phyloP scores from a whole-genome alignment of 176 grass and related monocot species.

The Oryza coarctata region DNA sequence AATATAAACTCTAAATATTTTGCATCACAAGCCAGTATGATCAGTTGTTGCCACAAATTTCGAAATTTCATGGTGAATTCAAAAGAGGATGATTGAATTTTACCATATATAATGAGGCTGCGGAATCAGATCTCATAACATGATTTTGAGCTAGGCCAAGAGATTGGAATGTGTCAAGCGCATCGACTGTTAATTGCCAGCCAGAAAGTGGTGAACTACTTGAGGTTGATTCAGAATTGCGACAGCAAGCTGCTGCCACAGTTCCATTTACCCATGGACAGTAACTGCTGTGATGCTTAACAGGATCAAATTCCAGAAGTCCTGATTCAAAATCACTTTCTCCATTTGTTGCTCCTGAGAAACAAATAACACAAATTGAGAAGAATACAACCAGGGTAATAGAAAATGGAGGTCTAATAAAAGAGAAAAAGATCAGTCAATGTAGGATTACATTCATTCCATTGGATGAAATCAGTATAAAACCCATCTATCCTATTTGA shows the following conservation, averaged over 20 bases:
- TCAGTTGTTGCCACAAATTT: background rate
- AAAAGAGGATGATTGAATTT: conserved; percentile 12
- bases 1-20: background rate
- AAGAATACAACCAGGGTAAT: background rate
- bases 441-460: background rate
- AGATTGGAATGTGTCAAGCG: conserved; percentile 74
- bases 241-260: conserved; percentile 77
- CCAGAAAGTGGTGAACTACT: conserved; percentile 60
- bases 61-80: background rate
- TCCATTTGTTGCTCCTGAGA: conserved; percentile 73
- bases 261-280: conserved; percentile 95
- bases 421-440: background rate
- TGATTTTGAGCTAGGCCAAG: conserved; percentile 86
- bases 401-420: background rate
- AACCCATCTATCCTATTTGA: background rate
- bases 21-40: background rate
- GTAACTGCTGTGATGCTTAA: conserved; percentile 90
- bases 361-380: conserved; percentile 16
- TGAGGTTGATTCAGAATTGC: conserved; percentile 50
- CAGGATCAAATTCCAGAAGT: conserved; percentile 79
- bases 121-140: conserved; percentile 89
- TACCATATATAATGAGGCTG: conserved; percentile 95
- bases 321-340: conserved; percentile 79
- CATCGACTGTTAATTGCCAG: conserved; percentile 93
- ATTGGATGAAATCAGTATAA: background rate